These are phyloP conservation scores for Lodderomyces parapsilosis DNA, from an alignment of 1,139 yeast species.

Conservation along the genomic window DNA sequence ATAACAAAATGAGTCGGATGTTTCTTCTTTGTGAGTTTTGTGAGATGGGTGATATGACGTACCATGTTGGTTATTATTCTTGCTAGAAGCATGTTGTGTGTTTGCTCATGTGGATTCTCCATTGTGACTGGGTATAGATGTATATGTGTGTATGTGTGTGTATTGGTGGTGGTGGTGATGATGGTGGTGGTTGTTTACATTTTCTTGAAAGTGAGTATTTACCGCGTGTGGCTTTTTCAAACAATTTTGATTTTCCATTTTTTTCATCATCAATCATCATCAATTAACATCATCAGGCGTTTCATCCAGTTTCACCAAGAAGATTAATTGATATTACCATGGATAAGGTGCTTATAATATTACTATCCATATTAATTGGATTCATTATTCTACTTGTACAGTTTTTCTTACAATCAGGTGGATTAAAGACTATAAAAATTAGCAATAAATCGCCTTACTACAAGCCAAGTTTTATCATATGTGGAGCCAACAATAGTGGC, in stretches of 20 bases:
- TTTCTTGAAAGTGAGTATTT: neutral
- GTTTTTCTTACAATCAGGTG: conserved; percentile 26
- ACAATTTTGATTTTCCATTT: neutral
- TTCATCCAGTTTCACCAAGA: too few relatives aligned
- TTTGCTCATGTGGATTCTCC: conserved; percentile 92
- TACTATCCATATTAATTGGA: conserved; percentile 22
- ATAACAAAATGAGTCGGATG: too few relatives aligned
- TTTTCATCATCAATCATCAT: neutral
- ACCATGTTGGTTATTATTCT: conserved; percentile 77
- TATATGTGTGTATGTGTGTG: neutral
- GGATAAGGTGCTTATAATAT: conserved; percentile 28
- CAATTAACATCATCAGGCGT: too few relatives aligned
- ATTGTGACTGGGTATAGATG: conserved; percentile 26
- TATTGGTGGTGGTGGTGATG: neutral
- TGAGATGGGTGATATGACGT: too few relatives aligned
- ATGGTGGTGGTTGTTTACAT: conserved; percentile 1
- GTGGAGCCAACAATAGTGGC: conserved; percentile 75
- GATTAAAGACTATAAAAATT: conserved; percentile 20
- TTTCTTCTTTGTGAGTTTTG: too few relatives aligned
- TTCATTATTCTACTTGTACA: conserved; percentile 21
- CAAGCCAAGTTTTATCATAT: conserved; percentile 60
- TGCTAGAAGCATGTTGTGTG: conserved; percentile 73
- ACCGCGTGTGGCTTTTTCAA: neutral
- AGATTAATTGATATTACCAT: conserved; percentile 12
- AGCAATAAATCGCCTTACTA: conserved; percentile 13